phyloP scores from a whole-genome alignment of 2,329 filamentous ascomycete genomes.

The Paracamarosporium sp. region DNA sequence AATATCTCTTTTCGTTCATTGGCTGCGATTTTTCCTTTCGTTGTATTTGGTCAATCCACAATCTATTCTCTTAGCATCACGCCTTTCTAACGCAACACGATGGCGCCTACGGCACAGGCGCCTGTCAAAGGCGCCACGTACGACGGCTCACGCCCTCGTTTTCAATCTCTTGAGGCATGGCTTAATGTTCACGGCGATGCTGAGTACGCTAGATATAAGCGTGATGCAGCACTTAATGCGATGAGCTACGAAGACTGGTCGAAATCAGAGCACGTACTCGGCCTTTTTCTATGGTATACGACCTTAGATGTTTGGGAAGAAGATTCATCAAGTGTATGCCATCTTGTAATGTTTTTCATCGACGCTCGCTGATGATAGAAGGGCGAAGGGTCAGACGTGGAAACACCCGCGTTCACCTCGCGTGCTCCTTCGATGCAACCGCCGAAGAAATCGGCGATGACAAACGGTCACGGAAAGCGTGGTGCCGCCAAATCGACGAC shows the following conservation, averaged over 20 bases:
- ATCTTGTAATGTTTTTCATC: not conserved
- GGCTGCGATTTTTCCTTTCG: conserved; percentile 7
- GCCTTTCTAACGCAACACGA: conserved; percentile 11
- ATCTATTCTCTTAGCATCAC: conserved; percentile 7
- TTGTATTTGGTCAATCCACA: conserved; percentile 5
- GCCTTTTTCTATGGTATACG: conserved; percentile 38
- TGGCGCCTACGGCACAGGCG: conserved; percentile 30
- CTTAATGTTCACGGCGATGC: conserved; percentile 25
- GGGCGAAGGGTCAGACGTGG: conserved; percentile 31
- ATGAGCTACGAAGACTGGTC: conserved; percentile 42
- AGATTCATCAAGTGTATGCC: conserved; percentile 36
- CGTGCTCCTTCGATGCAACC: conserved; percentile 27
- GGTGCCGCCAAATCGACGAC: conserved; percentile 22
- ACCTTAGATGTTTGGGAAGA: conserved; percentile 37
- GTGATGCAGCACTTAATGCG: conserved; percentile 25
- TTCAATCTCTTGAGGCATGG: conserved; percentile 25
- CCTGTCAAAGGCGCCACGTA: conserved; percentile 11
- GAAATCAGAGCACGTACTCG: conserved; percentile 31
- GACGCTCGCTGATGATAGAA: conserved; percentile 26
- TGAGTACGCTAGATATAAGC: conserved; percentile 36
- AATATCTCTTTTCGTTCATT: not conserved
- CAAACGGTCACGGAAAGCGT: conserved; percentile 31
- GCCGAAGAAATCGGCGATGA: conserved; percentile 32
- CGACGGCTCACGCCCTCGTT: conserved; percentile 8
- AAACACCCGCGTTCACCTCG: conserved; percentile 25